These are phyloP conservation scores for Fusarium duplospermum DNA, from an alignment of 2,329 filamentous ascomycete species.

Conservation along the genomic window DNA sequence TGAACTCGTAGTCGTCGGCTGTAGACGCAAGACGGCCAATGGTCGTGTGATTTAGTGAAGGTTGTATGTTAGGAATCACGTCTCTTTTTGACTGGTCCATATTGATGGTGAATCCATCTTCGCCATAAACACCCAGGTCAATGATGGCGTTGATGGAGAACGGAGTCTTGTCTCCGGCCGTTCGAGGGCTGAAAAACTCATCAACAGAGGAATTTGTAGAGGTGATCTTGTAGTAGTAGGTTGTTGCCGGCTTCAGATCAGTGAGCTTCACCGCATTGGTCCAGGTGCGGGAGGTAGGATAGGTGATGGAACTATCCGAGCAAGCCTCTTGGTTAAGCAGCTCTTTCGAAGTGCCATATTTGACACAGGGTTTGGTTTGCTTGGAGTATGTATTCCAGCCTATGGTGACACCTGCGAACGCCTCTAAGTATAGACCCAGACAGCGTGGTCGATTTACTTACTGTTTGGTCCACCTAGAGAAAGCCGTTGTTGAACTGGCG, in stretches of 20 bases:
- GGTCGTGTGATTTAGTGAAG: constrained; percentile 23
- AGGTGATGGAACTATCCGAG: constrained; percentile 14
- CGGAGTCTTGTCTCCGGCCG: constrained; percentile 14
- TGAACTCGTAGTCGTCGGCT: constrained; percentile 20
- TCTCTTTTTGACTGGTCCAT: constrained; percentile 22
- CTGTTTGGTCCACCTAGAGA: constrained; percentile 12
- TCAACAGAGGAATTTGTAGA: constrained; percentile 3
- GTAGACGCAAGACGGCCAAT: constrained; percentile 24
- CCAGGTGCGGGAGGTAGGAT: constrained; percentile 29
- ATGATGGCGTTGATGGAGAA: constrained; percentile 28
- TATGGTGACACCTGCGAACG: constrained; percentile 4
- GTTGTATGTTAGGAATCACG: constrained; percentile 11
- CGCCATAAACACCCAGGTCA: constrained; percentile 23
- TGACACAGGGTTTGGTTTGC: constrained; percentile 11
- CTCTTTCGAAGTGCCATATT: constrained; percentile 14
- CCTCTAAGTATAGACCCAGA: accelerated
- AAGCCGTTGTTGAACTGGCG: constrained; percentile 21
- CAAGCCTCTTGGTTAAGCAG: constrained; percentile 15
- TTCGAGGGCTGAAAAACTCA: constrained; percentile 18
- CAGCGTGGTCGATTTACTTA: neutral
- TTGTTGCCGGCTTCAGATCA: constrained; percentile 10
- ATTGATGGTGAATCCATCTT: constrained; percentile 24
- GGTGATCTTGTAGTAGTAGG: constrained; percentile 21
- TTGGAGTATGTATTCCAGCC: constrained; percentile 29
- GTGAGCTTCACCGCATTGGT: constrained; percentile 7